Percentiles rank a stretch among this genome's conserved stretches.
These are phyloP conservation scores for Inga leiocalycina DNA, from an alignment of 306 rosid genomes.

Conservation along the genomic window DNA sequence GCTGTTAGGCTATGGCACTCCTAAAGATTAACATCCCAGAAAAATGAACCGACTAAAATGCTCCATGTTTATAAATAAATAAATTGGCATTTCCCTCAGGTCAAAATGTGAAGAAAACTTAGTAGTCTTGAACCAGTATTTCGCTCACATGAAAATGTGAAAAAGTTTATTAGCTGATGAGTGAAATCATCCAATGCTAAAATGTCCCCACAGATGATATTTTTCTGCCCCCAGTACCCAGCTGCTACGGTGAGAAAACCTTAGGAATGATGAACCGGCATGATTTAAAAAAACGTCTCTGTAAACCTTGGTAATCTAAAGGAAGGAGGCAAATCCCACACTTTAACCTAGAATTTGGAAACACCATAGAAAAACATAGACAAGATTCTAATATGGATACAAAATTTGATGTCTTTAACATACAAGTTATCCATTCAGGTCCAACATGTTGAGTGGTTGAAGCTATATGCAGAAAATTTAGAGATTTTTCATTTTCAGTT, in stretches of 20 bases:
- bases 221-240: neutral
- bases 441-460: neutral
- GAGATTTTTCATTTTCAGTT: slow-evolving; percentile 13
- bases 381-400: neutral
- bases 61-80: neutral
- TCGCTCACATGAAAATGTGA: neutral
- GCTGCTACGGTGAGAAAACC: neutral
- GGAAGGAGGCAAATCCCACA: neutral
- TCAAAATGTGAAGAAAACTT: neutral
- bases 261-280: neutral
- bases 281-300: neutral
- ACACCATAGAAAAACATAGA: neutral
- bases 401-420: neutral
- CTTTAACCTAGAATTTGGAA: neutral
- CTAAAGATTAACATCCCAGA: neutral
- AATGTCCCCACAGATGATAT: neutral
- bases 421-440: neutral
- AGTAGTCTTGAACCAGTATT: neutral
- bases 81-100: neutral
- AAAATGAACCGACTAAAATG: neutral
- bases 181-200: neutral
- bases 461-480: neutral
- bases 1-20: neutral
- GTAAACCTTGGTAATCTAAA: neutral
- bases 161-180: neutral